Evolutionary conservation across 1,139 yeast genomes (phyloP).

Genomic region (Pneumocystis wakefieldiae): DNA sequence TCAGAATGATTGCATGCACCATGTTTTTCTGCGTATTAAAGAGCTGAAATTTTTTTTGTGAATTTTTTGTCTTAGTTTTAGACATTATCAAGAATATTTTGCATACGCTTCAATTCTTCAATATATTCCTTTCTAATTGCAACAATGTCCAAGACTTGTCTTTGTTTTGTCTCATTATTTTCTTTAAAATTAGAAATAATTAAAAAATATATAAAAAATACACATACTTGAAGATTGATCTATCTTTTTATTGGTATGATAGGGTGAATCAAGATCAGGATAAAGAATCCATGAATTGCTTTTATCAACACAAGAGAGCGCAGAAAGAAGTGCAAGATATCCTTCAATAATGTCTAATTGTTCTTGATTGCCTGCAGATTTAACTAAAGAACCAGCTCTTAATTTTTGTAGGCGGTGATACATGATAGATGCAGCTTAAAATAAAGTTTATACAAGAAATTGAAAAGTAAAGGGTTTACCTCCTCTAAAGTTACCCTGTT

Average conservation of each 20-base stretch:
- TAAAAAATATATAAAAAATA: not conserved
- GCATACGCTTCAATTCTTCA: not conserved
- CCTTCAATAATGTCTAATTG: slow-evolving; percentile 10
- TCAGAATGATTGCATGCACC: too few relatives aligned
- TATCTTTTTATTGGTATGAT: slow-evolving; percentile 3
- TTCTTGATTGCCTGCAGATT: slow-evolving; percentile 4
- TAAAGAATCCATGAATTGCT: slow-evolving; percentile 11
- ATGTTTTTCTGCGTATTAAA: too few relatives aligned
- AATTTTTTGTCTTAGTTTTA: not conserved
- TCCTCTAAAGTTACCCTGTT: slow-evolving; percentile 9
- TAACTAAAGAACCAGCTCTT: slow-evolving; percentile 1
- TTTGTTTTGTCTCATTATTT: not conserved
- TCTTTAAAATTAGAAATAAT: not conserved
- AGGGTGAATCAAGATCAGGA: slow-evolving; percentile 1
- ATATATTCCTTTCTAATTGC: not conserved
- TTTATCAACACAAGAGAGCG: slow-evolving; percentile 7
- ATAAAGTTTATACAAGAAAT: not conserved
- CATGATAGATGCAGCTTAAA: slow-evolving; percentile 7
- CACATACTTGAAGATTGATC: not conserved
- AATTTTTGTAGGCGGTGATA: slow-evolving; percentile 8
- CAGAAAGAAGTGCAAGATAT: slow-evolving; percentile 10
- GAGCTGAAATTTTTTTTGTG: too few relatives aligned
- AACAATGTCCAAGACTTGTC: not conserved
- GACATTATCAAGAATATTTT: not conserved
- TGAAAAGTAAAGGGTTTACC: not conserved